Evolutionary conservation across 169 alveolate genomes (phyloP).

Genomic region (Toxoplasma gondii): DNA sequence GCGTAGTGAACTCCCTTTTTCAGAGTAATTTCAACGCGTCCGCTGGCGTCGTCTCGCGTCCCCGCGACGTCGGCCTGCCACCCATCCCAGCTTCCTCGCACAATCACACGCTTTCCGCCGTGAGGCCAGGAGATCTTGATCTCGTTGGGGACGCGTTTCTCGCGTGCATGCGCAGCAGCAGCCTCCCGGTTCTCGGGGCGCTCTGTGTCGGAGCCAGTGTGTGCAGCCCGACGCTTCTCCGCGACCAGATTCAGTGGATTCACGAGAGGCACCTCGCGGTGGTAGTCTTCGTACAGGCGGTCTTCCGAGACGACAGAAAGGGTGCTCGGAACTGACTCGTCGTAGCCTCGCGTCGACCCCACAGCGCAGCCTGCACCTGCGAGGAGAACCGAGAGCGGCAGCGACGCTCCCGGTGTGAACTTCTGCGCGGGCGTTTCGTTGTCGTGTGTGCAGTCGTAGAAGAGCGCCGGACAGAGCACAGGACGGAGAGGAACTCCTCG

Average conservation of each 20-base stretch:
- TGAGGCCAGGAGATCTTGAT: neutral
- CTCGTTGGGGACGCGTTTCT: conserved; percentile 50
- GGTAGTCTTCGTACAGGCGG: conserved; percentile 79
- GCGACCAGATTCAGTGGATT: neutral
- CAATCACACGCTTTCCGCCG: neutral
- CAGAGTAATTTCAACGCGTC: neutral
- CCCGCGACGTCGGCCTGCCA: conserved; percentile 82
- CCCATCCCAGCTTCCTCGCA: conserved; percentile 79
- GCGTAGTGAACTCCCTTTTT: conserved; percentile 20
- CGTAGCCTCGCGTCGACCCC: conserved; percentile 94
- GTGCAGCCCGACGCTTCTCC: neutral
- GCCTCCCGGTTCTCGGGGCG: neutral
- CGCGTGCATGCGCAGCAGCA: neutral
- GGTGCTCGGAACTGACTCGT: conserved; percentile 82
- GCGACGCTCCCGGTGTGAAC: conserved; percentile 78
- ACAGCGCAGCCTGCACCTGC: conserved; percentile 84
- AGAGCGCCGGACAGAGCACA: conserved; percentile 68
- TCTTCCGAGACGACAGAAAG: conserved; percentile 88
- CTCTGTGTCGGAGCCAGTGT: neutral
- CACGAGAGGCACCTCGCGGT: neutral
- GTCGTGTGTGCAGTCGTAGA: conserved; percentile 94
- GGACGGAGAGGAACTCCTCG: conserved; percentile 61
- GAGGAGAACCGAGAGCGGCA: conserved; percentile 85
- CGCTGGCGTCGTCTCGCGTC: conserved; percentile 47
- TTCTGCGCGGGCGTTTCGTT: conserved; percentile 85